These are phyloP conservation scores for Rhododendron mucronatum DNA, from an alignment of 148 eudicot genomes.

Conservation along the genomic window DNA sequence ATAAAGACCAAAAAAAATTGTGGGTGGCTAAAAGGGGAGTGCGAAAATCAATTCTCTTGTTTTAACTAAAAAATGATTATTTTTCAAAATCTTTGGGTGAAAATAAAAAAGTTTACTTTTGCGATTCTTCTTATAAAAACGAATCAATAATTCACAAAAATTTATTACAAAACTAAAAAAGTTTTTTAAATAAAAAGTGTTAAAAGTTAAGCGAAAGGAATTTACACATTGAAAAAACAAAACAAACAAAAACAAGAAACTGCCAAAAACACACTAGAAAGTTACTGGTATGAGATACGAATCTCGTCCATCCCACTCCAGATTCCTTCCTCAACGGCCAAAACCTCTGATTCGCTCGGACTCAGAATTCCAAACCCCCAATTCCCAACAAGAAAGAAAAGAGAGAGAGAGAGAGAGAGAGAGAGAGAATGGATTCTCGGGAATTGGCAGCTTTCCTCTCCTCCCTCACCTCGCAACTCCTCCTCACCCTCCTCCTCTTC, in stretches of 20 bases:
- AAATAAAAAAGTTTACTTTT: no score
- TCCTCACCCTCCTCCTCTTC: conserved; percentile 40
- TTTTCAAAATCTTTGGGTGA: no score
- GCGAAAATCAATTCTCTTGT: no score
- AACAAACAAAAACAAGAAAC: not conserved
- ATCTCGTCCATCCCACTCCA: not conserved
- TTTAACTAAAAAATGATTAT: no score
- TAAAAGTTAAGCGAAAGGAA: no score
- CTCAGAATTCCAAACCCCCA: not conserved
- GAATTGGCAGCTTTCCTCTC: conserved; percentile 60
- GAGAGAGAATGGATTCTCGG: conserved; percentile 35
- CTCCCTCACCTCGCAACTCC: conserved; percentile 53
- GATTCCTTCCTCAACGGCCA: not conserved
- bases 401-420: not conserved
- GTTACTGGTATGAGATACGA: not conserved
- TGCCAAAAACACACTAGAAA: not conserved
- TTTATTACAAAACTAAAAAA: no score
- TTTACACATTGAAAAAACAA: no score
- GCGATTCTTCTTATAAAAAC: no score
- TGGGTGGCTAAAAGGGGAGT: no score
- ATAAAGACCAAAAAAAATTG: no score
- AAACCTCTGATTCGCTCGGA: not conserved
- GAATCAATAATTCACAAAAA: no score
- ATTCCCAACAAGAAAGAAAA: not conserved
- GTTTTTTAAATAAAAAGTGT: no score